These are phyloP conservation scores for Agaricus blazei DNA, from an alignment of 768 basidiomycete genomes.

Conservation along the genomic window DNA sequence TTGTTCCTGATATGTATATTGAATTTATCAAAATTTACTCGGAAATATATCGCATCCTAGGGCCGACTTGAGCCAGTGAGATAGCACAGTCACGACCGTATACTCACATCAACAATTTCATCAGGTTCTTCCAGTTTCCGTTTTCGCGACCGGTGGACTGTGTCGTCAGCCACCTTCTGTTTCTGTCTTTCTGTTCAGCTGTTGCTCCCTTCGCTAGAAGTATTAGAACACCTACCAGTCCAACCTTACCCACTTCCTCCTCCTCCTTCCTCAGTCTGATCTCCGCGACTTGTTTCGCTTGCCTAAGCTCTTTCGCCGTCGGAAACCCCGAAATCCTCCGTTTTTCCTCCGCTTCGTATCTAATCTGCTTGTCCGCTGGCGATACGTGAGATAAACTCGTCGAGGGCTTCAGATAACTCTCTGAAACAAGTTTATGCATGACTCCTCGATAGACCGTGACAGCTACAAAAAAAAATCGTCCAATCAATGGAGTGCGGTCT, in stretches of 20 bases:
- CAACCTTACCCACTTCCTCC: constrained; percentile 67
- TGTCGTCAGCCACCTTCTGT: constrained; percentile 40
- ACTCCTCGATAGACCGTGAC: constrained; percentile 50
- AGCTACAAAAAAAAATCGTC: constrained; percentile 11
- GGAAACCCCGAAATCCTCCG: constrained; percentile 71
- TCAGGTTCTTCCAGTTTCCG: constrained; percentile 51
- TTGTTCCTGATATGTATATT: constrained; percentile 83
- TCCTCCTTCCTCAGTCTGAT: constrained; percentile 64
- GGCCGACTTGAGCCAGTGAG: constrained; percentile 3
- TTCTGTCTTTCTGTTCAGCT: constrained; percentile 39
- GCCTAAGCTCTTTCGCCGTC: constrained; percentile 71
- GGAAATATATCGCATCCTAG: constrained; percentile 72
- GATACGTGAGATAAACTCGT: constrained; percentile 75
- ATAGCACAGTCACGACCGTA: background rate
- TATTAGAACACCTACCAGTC: constrained; percentile 49
- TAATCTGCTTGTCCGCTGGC: constrained; percentile 73
- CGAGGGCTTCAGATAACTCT: constrained; percentile 74
- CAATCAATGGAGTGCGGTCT: background rate
- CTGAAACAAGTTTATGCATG: constrained; percentile 66
- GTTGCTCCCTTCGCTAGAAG: background rate
- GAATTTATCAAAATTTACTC: constrained; percentile 87
- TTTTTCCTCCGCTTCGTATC: constrained; percentile 78
- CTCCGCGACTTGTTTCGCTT: constrained; percentile 63
- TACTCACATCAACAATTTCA: constrained; percentile 62
- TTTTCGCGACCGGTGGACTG: constrained; percentile 17